Base-by-base conservation (phyloP, 1,284 basidiomycete genomes). In the Sporisorium exsertum region DNA sequence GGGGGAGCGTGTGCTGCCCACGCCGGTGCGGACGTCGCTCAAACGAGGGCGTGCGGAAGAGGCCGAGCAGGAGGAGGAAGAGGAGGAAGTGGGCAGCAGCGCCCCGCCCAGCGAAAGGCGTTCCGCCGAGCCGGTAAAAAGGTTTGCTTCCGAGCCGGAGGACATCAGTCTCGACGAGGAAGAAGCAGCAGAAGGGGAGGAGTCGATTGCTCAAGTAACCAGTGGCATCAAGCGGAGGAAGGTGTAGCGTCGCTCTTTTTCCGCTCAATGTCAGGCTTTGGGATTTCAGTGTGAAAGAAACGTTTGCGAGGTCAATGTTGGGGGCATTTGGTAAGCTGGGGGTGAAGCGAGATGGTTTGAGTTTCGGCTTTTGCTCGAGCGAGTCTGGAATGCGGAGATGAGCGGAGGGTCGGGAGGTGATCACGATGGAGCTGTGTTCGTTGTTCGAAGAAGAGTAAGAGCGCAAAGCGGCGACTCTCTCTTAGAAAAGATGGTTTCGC, bases 11-110 rank as follows among this genome's bases (percentile, higher is more conserved):
- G 47, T 72, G 7, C 43, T 66, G 5, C 59, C 69, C 2, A 63
- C 56, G 42, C 64, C 63, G 2, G 45, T 33, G 37, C 47, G 58
- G 5, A 47, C 49, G 10, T 47, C 50, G 26, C 68, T 59, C 52
- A 72, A 72, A 59, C 59, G 69, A 4, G 68, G 61, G 15, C 55
- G 68, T 20, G 49, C 52, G 29, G 51, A 55, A 13, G 58, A 12
- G n/a, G 54, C 42, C 4, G 59, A 54, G 29, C 58, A 50, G 24
- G 37, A 22, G 32, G 54, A 58, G 18, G 29, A 64, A 22, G 53
- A 35, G 43, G 68, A 71, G 27, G 56, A 52, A 8, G 56, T 57
- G n/a, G 59, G 55, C 51, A 61, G 58, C 29, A 22, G 10, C 8
- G 68, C 68, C 5, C 63, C 68, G 8, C 33, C 50, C 8, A 72